A percentile compares a stretch with the other conserved stretches of the same genome.
Conservation (phyloP, 306 rosid species). For the Prunus mume region DNA sequence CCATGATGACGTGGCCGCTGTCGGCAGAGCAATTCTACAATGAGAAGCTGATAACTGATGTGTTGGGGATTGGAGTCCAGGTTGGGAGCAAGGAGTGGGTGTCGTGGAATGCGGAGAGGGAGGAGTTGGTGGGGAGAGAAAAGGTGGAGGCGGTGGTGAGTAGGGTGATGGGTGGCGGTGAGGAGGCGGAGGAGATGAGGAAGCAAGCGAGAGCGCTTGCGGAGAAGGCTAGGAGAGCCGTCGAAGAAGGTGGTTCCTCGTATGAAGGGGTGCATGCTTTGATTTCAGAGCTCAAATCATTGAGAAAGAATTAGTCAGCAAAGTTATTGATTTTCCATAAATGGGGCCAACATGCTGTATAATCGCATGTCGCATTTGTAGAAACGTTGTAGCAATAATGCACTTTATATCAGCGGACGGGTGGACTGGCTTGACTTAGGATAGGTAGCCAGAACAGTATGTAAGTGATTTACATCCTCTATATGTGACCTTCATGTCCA, state of each 20-base stretch:
- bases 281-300: slow-evolving; percentile 31
- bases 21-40: slow-evolving; percentile 67
- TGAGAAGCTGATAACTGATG: slow-evolving; percentile 57
- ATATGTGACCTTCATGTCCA: neutral
- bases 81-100: slow-evolving; percentile 69
- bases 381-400: no score
- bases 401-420: no score
- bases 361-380: no score
- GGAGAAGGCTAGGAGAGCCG: slow-evolving; percentile 43
- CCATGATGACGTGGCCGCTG: slow-evolving; percentile 72
- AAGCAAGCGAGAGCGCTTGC: slow-evolving; percentile 30
- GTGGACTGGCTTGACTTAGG: no score
- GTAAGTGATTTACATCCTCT: no score
- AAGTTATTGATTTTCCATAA: no score
- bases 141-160: slow-evolving; percentile 48
- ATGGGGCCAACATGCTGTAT: neutral
- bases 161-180: slow-evolving; percentile 48
- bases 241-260: slow-evolving; percentile 52
- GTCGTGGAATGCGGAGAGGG: slow-evolving; percentile 23
- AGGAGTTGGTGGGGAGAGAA: slow-evolving; percentile 39
- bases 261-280: slow-evolving; percentile 30
- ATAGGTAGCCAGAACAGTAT: no score
- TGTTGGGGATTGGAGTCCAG: slow-evolving; percentile 49
- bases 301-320: neutral
- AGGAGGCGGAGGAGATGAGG: slow-evolving; percentile 48